These are phyloP conservation scores for Aspergillus sp. DNA, from an alignment of 2,329 filamentous ascomycete species.

Conservation along the genomic window DNA sequence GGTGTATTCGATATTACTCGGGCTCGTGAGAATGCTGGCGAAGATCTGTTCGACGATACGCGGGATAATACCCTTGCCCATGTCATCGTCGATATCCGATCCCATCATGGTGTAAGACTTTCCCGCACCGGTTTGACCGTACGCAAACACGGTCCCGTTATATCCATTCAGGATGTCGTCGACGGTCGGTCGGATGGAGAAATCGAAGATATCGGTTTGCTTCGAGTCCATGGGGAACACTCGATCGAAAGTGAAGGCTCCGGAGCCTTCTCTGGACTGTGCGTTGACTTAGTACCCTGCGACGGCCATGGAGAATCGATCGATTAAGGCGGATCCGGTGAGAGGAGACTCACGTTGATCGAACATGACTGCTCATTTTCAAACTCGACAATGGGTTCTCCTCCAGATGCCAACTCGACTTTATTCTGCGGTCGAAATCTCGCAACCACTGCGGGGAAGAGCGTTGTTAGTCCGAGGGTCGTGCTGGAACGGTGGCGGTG, in stretches of 20 bases:
- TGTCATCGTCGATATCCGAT: conserved; percentile 85
- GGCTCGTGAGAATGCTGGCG: conserved; percentile 86
- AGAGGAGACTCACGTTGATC: conserved; percentile 63
- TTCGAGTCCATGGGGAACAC: conserved; percentile 93
- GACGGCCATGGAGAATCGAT: no score
- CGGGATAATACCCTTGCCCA: conserved; percentile 89
- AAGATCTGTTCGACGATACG: conserved; percentile 98
- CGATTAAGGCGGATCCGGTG: no score
- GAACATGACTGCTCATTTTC: conserved; percentile 84
- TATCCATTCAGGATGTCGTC: conserved; percentile 99
- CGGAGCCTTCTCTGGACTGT: conserved; percentile 78
- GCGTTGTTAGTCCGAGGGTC: conserved; percentile 42
- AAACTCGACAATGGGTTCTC: conserved; percentile 88
- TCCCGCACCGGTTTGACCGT: conserved; percentile 95
- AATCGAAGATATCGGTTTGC: conserved; percentile 95
- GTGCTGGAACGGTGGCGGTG: neutral
- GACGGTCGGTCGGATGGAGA: conserved; percentile 91
- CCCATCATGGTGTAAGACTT: conserved; percentile 99
- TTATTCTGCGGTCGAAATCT: conserved; percentile 97
- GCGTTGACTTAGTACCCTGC: conserved; percentile 6
- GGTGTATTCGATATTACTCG: conserved; percentile 96
- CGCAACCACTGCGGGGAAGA: conserved; percentile 71
- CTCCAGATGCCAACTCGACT: conserved; percentile 83
- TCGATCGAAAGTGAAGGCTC: conserved; percentile 93
- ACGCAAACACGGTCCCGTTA: conserved; percentile 98